Evolutionary conservation across 257 asterid genomes (phyloP), one percentile per base, ranked within the genome.

Genomic region (Primulina eburnea): DNA sequence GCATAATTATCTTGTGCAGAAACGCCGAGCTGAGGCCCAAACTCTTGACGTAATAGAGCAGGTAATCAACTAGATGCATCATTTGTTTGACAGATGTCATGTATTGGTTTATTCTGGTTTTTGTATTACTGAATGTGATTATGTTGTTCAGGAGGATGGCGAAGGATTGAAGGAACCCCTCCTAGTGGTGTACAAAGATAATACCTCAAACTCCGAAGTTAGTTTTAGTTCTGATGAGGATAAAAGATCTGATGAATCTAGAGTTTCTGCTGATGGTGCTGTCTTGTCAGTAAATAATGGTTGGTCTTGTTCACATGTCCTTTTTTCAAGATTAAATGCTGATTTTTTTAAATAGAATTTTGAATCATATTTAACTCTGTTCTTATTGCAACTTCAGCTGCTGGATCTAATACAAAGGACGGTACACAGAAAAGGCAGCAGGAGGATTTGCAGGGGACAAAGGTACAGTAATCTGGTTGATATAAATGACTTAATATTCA

Each of bases 21-120:
- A 89, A 76, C 89, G 80, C 78, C 83, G 90, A 71, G 74, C 80
- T 35, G 95, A 90, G 69, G 84, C 84, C 68, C 95, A 83, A 40
- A 69, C 78, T 32, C 83, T 86, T 52, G 76, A 71, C 74, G 87
- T 94, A 73, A 60, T 88, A 38, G 85, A 86, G 78, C 89, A 86
- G 97, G 97, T 93, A 79, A 73, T 65, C 34, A 6, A 70, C 47
- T 47, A 35, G 58, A 47, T 43, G n/a, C 40, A 10, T 68, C 17
- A 28, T 11, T 24, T 57, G 72, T 65, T 56, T 7, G 14, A 33
- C 40, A 55, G 56, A 70, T 52, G n/a, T 55, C 18, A 14, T 29
- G 17, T 50, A 50, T 14, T 43, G 30, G 38, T 38, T 32, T 6
- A 1, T 43, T 40, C 76, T 59, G 38, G 12, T 71, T 61, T 68